A percentile compares a stretch with the other conserved stretches of the same genome.
Conservation (phyloP, 1,139 yeast species). For the Pichia inconspicua region DNA sequence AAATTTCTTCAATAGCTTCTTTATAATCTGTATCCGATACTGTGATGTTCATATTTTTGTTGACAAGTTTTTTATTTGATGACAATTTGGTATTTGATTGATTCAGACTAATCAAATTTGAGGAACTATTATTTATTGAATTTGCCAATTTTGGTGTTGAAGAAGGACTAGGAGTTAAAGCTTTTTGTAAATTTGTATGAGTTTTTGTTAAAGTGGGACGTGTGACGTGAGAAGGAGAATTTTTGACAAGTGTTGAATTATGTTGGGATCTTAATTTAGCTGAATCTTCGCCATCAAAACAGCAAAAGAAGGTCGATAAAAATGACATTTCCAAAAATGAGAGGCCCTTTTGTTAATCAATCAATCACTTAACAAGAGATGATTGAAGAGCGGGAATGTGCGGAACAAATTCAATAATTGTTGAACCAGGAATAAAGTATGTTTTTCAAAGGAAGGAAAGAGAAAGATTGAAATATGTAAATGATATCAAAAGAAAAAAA, state of each 20-base stretch:
- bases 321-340: slow-evolving; percentile 23
- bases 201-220: slow-evolving; percentile 24
- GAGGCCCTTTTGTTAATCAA: neutral
- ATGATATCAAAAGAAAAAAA: too few relatives aligned
- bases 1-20: slow-evolving; percentile 17
- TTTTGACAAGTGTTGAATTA: neutral
- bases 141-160: slow-evolving; percentile 2
- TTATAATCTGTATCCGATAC: slow-evolving; percentile 4
- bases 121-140: neutral
- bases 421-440: neutral
- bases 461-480: neutral
- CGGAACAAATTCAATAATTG: neutral
- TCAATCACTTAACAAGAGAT: neutral
- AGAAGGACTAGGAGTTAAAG: slow-evolving; percentile 16
- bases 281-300: slow-evolving; percentile 26
- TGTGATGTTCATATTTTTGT: neutral
- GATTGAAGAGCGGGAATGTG: neutral
- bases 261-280: slow-evolving; percentile 21
- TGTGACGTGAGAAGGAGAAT: slow-evolving; percentile 1
- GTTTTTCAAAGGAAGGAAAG: neutral
- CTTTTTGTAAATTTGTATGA: slow-evolving; percentile 28
- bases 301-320: slow-evolving; percentile 27
- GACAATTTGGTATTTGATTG: neutral
- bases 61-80: neutral
- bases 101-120: neutral